Evolutionary conservation across 2,329 filamentous ascomycete species (phyloP), one percentile per base, ranked within the genome.

Genomic region (Cylindrodendrum hubeiense): DNA sequence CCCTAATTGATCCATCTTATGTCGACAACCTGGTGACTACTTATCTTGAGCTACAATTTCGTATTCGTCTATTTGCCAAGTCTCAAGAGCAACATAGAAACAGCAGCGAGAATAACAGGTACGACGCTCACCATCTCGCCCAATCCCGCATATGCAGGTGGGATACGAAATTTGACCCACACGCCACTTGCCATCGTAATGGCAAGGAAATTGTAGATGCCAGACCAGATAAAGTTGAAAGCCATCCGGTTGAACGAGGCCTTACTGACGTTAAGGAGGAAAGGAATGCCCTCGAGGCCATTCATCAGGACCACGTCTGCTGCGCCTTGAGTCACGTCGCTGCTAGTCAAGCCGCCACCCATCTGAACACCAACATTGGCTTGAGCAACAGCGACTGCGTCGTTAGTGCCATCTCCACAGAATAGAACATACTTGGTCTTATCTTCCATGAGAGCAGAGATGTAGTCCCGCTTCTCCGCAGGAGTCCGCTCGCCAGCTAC

Each of bases 41-140:
- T n/a, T n/a, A n/a, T n/a, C n/a, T n/a, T n/a, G n/a, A n/a, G n/a
- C n/a, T n/a, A n/a, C n/a, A n/a, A n/a, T n/a, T n/a, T n/a, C n/a
- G n/a, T n/a, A n/a, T n/a, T n/a, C 33, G 4, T 34, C 33, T 39
- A 39, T 39, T 39, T 10, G 8, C 17, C 5, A 39, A 39, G 37
- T 17, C n/a, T 39, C 17, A 39, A 39, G 37, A n/a, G 15, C 37
- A 78, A 57, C 77, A 79, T 78, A 6, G 75, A 75, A 58, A 71
- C 60, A 34, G 74, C 75, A 6, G 73, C 71, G 2, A 75, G 41
- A 28, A 92, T 84, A 12, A 92, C 89, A 0, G 90, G 90, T 66
- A 89, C 51, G 0, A 92, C 86, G 74, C 89, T 91, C 13, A 90
- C 86, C 51, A 92, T 76, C 79, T 92, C 90, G 0, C 90, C 89